These are phyloP conservation scores for Cystobasidiaceae sp. DNA, from an alignment of 1,284 basidiomycete species.

Conservation along the genomic window DNA sequence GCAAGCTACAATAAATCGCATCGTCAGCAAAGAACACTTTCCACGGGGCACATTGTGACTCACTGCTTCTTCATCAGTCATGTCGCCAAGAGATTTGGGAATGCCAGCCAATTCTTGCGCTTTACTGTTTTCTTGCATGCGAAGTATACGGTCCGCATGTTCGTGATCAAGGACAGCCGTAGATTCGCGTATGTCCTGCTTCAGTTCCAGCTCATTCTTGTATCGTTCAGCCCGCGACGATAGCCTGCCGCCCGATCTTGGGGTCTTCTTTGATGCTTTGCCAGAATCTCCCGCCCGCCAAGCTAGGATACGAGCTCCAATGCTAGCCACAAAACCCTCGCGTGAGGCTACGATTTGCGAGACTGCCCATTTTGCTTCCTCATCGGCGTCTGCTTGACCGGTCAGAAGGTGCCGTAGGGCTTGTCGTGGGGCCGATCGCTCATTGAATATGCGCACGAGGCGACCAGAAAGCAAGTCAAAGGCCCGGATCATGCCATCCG, in stretches of 20 bases:
- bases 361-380: constrained; percentile 41
- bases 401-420: constrained; percentile 34
- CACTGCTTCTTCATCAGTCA: constrained; percentile 41
- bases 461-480: constrained; percentile 31
- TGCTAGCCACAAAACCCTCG: constrained; percentile 36
- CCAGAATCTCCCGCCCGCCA: constrained; percentile 33
- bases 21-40: not conserved
- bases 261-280: constrained; percentile 31
- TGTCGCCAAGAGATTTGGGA: constrained; percentile 28
- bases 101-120: constrained; percentile 4
- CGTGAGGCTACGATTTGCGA: constrained; percentile 32
- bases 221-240: constrained; percentile 10
- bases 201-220: constrained; percentile 36
- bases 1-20: constrained; percentile 14
- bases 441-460: constrained; percentile 38
- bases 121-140: not conserved
- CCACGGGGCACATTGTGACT: not conserved
- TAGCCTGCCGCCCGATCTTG: constrained; percentile 1
- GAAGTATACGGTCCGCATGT: constrained; percentile 20
- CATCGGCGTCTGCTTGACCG: constrained; percentile 34
- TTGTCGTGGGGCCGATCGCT: constrained; percentile 36
- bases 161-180: constrained; percentile 35
- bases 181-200: constrained; percentile 38
- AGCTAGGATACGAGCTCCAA: constrained; percentile 36
- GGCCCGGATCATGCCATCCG: constrained; percentile 38